A percentile compares a stretch with the other conserved stretches of the same genome.
phyloP scores from a whole-genome alignment of 139 green algal species.

The Picochlorum sp. region DNA sequence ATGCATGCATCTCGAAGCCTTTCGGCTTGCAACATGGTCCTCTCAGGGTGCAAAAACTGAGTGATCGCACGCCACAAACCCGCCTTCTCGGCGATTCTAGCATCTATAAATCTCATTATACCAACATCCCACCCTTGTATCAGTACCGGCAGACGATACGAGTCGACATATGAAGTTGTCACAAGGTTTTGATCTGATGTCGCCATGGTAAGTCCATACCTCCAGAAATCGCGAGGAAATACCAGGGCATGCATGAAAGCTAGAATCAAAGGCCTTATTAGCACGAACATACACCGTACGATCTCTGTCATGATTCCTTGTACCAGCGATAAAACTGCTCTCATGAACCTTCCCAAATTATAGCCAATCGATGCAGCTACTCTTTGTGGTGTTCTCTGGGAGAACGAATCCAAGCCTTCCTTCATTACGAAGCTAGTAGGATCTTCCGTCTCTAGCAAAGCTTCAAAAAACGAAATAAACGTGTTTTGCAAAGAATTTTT shows the following conservation, averaged over 20 bases:
- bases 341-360: too few species aligned
- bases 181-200: slow-evolving; percentile 20
- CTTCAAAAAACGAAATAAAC: too few species aligned
- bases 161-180: slow-evolving; percentile 39
- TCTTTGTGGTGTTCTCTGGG: too few species aligned
- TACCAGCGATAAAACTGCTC: background rate
- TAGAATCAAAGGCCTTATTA: background rate
- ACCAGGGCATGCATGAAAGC: background rate
- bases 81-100: slow-evolving; percentile 21
- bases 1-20: slow-evolving; percentile 19
- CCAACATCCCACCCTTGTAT: slow-evolving; percentile 66
- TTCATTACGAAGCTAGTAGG: too few species aligned
- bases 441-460: too few species aligned
- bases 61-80: background rate
- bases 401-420: too few species aligned
- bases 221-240: slow-evolving; percentile 49
- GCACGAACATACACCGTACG: too few species aligned
- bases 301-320: too few species aligned
- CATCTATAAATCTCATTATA: slow-evolving; percentile 50
- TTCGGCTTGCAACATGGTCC: slow-evolving; percentile 23
- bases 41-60: background rate
- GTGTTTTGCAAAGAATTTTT: too few species aligned
- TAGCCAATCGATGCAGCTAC: too few species aligned
- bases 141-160: slow-evolving; percentile 60
- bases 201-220: slow-evolving; percentile 27